Base-by-base conservation (phyloP, 495 filamentous ascomycete species). In the Tuber microsphaerosporum region DNA sequence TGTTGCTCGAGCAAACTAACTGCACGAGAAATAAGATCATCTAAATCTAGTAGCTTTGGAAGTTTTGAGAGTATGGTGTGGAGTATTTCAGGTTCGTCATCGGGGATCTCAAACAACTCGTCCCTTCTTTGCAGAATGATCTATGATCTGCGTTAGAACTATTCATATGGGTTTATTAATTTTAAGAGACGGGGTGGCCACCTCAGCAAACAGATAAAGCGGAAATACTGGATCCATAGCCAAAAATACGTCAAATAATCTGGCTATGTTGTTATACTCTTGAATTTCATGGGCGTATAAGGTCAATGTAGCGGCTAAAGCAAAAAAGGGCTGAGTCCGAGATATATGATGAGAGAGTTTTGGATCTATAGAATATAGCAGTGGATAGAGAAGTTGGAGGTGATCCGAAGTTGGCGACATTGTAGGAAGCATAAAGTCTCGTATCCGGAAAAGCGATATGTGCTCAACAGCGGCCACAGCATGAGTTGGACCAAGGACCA, bases 271-370 rank as follows among this genome's bases (percentile, higher is more conserved):
- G 76, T 89, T 89, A 83, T 96, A 97, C 70, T 91, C 92, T 83
- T 94, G 89, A 75, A 99, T 93, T 81, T 97, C 93, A 84, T 99
- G 95, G 43, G 95, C 93, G 84, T 97, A 99, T 82, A 99, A 88
- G 26, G 95, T 99, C 41, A 99, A 86, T 0, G 93, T 97, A 42
- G 94, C 93, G 9, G 91, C 88, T 22, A 98, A 86, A 9, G 96
- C 96, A 84, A 97, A 98, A 85, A 94, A 97, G 3, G 95, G 94
- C 80, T 93, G 88, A 2, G 90, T 93, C 10, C 86, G 86, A 4
- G 91, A 89, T 2, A 99, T 87, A 84, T 96, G 96, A 2, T 79
- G 86, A 81, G 86, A 89, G 31, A 98, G 85, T 44, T 84, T 84
- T 1, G 89, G 87, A 81, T 97, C 92, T 20, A 88, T 89, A 12